Conservation (phyloP, 1,139 yeast genomes). For the Yamadazyma epiphylla region DNA sequence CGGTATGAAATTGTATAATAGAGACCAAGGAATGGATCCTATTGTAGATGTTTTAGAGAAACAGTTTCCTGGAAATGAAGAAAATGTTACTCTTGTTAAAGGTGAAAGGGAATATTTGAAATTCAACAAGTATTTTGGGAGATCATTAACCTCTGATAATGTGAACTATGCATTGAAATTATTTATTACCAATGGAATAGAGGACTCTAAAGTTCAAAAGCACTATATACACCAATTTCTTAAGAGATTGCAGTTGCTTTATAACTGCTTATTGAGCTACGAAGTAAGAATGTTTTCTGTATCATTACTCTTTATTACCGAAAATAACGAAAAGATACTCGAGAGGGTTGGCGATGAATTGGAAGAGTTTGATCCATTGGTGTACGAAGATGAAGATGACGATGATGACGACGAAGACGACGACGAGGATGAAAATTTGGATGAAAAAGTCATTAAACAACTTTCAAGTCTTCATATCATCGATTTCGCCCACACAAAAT, state of each 20-base stretch:
- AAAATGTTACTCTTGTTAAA: constrained; percentile 7
- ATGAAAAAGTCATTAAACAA: constrained; percentile 7
- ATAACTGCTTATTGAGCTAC: constrained; percentile 56
- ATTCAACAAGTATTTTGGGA: constrained; percentile 70
- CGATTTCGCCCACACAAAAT: constrained; percentile 86
- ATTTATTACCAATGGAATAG: constrained; percentile 39
- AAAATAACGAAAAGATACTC: constrained; percentile 59
- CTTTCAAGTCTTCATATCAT: constrained; percentile 53
- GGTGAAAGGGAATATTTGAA: constrained; percentile 36
- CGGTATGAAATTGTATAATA: constrained; percentile 67
- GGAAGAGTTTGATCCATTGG: constrained; percentile 27
- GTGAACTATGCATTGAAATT: constrained; percentile 46
- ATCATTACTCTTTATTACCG: constrained; percentile 71
- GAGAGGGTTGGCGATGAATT: constrained; percentile 15
- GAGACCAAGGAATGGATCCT: constrained; percentile 6
- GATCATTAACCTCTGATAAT: constrained; percentile 45
- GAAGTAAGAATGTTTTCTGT: constrained; percentile 72
- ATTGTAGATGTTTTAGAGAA: constrained; percentile 8
- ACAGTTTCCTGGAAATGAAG: constrained; percentile 9
- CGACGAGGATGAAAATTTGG: constrained; percentile 17
- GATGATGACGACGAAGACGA: constrained; percentile 31
- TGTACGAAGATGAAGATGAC: constrained; percentile 30
- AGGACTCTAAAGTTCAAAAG: constrained; percentile 1
- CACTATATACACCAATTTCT: constrained; percentile 36
- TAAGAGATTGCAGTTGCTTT: constrained; percentile 59